phyloP scores from a whole-genome alignment of 495 filamentous ascomycete genomes.

The Penicillium coprophilum region DNA sequence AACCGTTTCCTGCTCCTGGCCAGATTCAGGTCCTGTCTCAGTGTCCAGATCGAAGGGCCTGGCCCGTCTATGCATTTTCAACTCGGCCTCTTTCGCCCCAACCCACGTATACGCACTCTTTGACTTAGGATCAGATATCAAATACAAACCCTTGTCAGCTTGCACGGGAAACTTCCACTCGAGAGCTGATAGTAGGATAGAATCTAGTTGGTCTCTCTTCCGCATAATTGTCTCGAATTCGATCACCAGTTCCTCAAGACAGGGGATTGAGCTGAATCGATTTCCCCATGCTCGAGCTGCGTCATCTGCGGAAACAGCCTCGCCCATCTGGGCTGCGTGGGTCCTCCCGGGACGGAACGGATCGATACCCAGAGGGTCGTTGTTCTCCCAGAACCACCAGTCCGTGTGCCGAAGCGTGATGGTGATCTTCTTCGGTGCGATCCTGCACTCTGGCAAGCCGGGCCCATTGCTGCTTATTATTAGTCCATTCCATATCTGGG shows the following conservation, averaged over 20 bases:
- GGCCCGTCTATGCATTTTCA: conserved; percentile 3
- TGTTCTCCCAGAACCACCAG: conserved; percentile 19
- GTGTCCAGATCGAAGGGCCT: neutral
- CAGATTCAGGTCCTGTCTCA: neutral
- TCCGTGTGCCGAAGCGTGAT: conserved; percentile 20
- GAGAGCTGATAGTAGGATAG: conserved; percentile 9
- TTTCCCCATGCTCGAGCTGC: neutral
- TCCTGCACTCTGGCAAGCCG: conserved; percentile 4
- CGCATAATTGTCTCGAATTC: conserved; percentile 20
- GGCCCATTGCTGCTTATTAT: conserved; percentile 1
- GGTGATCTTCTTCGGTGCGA: conserved; percentile 17
- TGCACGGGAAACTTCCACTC: conserved; percentile 17
- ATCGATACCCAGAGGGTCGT: conserved; percentile 18
- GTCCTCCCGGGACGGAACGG: conserved; percentile 16
- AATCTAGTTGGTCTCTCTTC: conserved; percentile 18
- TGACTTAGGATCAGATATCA: conserved; percentile 10
- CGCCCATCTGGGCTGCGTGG: conserved; percentile 8
- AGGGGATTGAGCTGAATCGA: conserved; percentile 2
- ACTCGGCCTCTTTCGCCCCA: conserved; percentile 13
- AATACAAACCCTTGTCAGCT: neutral
- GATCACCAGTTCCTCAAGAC: conserved; percentile 17
- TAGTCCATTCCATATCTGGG: conserved; percentile 1
- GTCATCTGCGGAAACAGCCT: neutral
- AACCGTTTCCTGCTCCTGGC: neutral
- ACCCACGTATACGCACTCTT: conserved; percentile 13